Conservation (phyloP, 345 rosid species). For the Turritis glabra region DNA sequence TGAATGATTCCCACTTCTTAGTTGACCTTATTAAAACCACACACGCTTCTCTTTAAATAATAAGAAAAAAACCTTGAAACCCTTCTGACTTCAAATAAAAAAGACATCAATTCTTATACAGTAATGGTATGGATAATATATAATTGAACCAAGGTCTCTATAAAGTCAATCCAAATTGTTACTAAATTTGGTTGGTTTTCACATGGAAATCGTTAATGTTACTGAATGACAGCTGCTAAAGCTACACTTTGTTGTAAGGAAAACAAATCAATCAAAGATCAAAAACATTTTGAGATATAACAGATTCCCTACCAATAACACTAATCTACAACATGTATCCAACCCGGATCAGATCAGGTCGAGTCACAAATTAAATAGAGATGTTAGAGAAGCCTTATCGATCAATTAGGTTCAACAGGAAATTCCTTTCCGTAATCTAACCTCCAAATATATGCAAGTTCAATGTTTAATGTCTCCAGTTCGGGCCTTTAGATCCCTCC, state of each 20-base stretch:
- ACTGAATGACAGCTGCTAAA: neutral
- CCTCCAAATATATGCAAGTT: conserved; percentile 20
- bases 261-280: neutral
- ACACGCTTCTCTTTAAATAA: neutral
- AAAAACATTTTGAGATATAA: neutral
- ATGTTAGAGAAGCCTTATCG: conserved; percentile 7
- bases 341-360: conserved; percentile 1
- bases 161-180: conserved; percentile 20
- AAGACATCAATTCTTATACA: conserved; percentile 10
- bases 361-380: conserved; percentile 4
- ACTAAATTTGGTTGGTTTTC: neutral
- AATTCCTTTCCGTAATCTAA: neutral
- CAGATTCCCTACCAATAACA: neutral
- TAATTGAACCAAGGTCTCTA: conserved; percentile 6
- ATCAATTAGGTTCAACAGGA: neutral
- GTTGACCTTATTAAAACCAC: conserved; percentile 15
- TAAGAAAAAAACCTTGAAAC: neutral
- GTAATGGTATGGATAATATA: neutral
- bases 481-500: conserved; percentile 54
- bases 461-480: conserved; percentile 25
- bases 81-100: conserved; percentile 19
- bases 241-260: neutral
- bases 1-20: neutral
- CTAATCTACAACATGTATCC: conserved; percentile 28
- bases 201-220: conserved; percentile 15